Evolutionary conservation across 192 early-diverging fungal genomes (phyloP).

Genomic region (Coemansia sp.): DNA sequence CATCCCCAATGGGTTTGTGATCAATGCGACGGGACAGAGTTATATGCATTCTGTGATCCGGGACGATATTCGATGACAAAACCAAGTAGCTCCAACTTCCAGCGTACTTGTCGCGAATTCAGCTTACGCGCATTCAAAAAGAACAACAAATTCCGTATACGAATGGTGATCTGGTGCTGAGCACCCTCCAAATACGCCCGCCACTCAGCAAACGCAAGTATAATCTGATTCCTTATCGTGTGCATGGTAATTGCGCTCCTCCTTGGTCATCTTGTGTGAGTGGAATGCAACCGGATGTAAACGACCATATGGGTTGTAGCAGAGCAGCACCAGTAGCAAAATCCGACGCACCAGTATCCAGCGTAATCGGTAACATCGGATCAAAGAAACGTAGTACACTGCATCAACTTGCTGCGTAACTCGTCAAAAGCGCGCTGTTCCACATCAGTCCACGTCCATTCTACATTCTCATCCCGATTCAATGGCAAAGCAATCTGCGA

Average conservation of each 20-base stretch:
- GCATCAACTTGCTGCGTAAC: neutral
- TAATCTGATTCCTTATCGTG: conserved; percentile 14
- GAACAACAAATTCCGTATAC: conserved; percentile 1
- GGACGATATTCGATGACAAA: no score
- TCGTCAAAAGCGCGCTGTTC: neutral
- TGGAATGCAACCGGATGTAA: conserved; percentile 19
- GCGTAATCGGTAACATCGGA: conserved; percentile 13
- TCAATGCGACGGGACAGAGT: neutral
- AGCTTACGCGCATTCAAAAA: neutral
- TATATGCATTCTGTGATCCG: no score
- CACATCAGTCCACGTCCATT: neutral
- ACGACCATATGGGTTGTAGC: neutral
- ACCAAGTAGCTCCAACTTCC: neutral
- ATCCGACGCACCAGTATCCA: conserved; percentile 13
- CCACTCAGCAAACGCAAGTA: conserved; percentile 6
- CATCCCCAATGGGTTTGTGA: no score
- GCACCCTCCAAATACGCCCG: neutral
- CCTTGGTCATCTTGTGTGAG: conserved; percentile 7
- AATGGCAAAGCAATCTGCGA: neutral
- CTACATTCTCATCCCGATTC: conserved; percentile 12
- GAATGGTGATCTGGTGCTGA: neutral
- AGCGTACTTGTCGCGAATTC: neutral
- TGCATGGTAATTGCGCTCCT: conserved; percentile 7
- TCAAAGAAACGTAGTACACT: conserved; percentile 13
- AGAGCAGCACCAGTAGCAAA: conserved; percentile 16